Evolutionary conservation across 1,139 yeast species (phyloP), one percentile per base, ranked within the genome.

Genomic region (Blastobotrys persicus): DNA sequence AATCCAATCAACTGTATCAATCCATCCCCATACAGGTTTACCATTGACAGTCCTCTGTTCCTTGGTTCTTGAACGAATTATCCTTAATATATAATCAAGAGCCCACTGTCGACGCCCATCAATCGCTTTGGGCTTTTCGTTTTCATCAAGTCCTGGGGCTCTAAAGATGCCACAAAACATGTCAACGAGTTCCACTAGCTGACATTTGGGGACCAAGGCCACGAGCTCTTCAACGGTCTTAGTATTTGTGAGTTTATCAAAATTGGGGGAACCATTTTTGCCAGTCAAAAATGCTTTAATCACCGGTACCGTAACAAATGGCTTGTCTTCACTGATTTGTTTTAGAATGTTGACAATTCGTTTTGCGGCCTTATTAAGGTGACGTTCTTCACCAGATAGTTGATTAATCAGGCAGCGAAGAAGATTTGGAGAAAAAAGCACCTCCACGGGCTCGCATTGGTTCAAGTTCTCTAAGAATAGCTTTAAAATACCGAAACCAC

Each of bases 361-460:
- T 48, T 75, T 75, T 0, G 96, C 83, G 31, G 85, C 74, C 55
- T 81, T 85, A 67, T 87, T 77, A 49, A 91, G 73, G 55, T 81
- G 67, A 50, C 96, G 75, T 51, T 80, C 83, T 9, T 75, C 62
- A 52, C 86, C 85, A 1, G 88, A 73, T 2, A 87, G 72, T 63
- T 91, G 98, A 64, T 88, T 87, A 53, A 88, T 81, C 45, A 91
- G 69, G 16, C 88, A 78, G 60, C 95, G 76, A 71, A 86, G 66
- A 32, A 91, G 73, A 65, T 91, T 88, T 19, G 81, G 81, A 2
- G 89, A 79, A 62, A 91, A 79, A 1, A 88, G 61, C 28, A 59
- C 48, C 1, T 68, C 58, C 0, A 83, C 63, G 26, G 68, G 64
- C 1, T 66, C 61, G 5, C 51, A 45, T 1, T 67, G 57, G 0